A percentile compares a stretch with the other conserved stretches of the same genome.
These are phyloP conservation scores for Babesia sp. DNA, from an alignment of 169 alveolate genomes.

Conservation along the genomic window DNA sequence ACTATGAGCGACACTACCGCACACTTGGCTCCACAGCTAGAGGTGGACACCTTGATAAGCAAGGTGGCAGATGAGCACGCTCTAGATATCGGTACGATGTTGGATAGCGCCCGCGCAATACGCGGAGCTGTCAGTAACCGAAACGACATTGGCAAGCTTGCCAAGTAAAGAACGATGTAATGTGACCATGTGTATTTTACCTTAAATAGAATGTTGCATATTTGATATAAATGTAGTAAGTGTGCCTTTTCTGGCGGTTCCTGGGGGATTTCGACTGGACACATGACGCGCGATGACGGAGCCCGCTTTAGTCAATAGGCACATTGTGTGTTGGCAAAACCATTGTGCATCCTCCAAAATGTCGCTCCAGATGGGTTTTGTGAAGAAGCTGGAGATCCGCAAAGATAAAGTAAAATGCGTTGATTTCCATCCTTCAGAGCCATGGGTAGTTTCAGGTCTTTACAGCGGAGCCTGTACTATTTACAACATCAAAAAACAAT, in stretches of 20 bases:
- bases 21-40: constrained; percentile 48
- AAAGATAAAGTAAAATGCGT: constrained; percentile 95
- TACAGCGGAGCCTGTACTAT: constrained; percentile 91
- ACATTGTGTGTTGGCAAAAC: background rate
- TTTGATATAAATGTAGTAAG: no score
- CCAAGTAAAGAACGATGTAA: background rate
- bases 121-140: constrained; percentile 10
- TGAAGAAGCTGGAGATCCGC: constrained; percentile 90
- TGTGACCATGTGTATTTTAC: background rate
- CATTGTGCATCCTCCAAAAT: constrained; percentile 51
- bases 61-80: constrained; percentile 66
- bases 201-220: no score
- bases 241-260: no score
- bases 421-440: constrained; percentile 93
- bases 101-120: constrained; percentile 13
- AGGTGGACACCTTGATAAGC: constrained; percentile 50
- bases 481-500: constrained; percentile 85
- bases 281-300: background rate
- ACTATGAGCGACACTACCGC: constrained; percentile 14
- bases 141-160: constrained; percentile 1
- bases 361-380: constrained; percentile 92
- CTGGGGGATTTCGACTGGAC: no score
- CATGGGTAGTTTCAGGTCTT: constrained; percentile 94
- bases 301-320: background rate
- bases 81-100: constrained; percentile 38